These are phyloP conservation scores for Silene latifolia DNA, from an alignment of 148 eudicot genomes.

Conservation along the genomic window DNA sequence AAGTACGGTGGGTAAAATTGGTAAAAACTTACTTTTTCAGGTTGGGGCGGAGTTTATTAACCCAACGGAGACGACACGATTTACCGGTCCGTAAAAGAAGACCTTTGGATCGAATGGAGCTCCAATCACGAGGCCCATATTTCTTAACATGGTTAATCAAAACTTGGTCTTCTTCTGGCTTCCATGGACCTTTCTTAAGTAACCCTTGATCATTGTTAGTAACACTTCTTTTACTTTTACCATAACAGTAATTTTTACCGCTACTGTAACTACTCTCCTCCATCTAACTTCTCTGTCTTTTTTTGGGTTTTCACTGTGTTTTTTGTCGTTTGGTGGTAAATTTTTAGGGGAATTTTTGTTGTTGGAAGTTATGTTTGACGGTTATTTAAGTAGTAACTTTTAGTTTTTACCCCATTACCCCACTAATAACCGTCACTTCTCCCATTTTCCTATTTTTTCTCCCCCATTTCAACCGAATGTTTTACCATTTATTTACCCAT, in stretches of 20 bases:
- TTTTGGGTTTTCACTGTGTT: neutral
- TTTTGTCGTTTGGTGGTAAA: neutral
- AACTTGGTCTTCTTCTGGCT: constrained; percentile 74
- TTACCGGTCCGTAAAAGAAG: constrained; percentile 82
- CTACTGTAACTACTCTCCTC: constrained; percentile 1
- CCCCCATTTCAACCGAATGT: constrained; percentile 8
- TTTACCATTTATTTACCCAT: neutral
- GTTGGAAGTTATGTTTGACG: constrained; percentile 16
- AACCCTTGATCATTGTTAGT: constrained; percentile 5
- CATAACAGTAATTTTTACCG: neutral
- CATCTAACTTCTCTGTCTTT: neutral
- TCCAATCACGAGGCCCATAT: constrained; percentile 87
- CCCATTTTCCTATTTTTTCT: constrained; percentile 22
- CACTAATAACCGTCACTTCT: constrained; percentile 8
- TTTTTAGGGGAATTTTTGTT: neutral
- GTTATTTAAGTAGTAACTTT: constrained; percentile 13
- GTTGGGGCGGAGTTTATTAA: constrained; percentile 85
- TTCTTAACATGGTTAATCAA: constrained; percentile 53
- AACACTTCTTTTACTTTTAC: neutral
- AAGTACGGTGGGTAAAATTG: neutral
- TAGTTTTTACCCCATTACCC: neutral
- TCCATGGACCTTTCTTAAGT: constrained; percentile 87
- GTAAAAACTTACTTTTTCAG: constrained; percentile 58
- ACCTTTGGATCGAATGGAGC: constrained; percentile 99
- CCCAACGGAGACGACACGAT: constrained; percentile 96